Evolutionary conservation across 495 filamentous ascomycete species (phyloP).

Genomic region (Penicillium canariense): DNA sequence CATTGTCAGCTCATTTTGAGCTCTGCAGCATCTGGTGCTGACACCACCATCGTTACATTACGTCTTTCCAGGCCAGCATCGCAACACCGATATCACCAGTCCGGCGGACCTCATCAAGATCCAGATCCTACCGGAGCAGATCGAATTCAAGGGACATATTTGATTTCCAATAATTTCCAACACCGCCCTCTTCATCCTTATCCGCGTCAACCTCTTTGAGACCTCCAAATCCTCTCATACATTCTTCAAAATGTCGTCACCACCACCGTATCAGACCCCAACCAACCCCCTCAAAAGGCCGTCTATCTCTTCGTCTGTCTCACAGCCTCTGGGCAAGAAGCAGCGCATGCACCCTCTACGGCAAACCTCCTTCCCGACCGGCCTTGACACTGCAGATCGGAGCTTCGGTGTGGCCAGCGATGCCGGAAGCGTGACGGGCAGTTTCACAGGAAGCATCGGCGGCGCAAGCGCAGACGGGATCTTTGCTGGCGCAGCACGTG

Average conservation of each 20-base stretch:
- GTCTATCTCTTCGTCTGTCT: slow-evolving; percentile 40
- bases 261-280: slow-evolving; percentile 35
- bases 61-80: neutral
- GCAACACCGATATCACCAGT: neutral
- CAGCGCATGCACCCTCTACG: slow-evolving; percentile 70
- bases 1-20: neutral
- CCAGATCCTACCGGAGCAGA: neutral
- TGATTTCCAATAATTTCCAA: neutral
- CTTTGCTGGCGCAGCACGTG: slow-evolving; percentile 38
- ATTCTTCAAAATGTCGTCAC: slow-evolving; percentile 41
- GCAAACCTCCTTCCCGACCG: slow-evolving; percentile 82
- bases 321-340: slow-evolving; percentile 34
- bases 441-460: slow-evolving; percentile 50
- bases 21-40: neutral
- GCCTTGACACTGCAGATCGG: slow-evolving; percentile 47
- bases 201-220: neutral
- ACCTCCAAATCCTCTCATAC: neutral
- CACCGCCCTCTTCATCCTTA: neutral
- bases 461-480: slow-evolving; percentile 52
- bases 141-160: neutral
- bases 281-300: slow-evolving; percentile 44
- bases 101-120: too few species aligned
- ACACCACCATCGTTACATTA: neutral
- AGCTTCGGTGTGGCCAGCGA: slow-evolving; percentile 67
- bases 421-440: slow-evolving; percentile 67